A percentile compares a stretch with the other conserved stretches of the same genome.
Evolutionary conservation across 306 rosid species (phyloP).

Genomic region (Acmispon strigosus): DNA sequence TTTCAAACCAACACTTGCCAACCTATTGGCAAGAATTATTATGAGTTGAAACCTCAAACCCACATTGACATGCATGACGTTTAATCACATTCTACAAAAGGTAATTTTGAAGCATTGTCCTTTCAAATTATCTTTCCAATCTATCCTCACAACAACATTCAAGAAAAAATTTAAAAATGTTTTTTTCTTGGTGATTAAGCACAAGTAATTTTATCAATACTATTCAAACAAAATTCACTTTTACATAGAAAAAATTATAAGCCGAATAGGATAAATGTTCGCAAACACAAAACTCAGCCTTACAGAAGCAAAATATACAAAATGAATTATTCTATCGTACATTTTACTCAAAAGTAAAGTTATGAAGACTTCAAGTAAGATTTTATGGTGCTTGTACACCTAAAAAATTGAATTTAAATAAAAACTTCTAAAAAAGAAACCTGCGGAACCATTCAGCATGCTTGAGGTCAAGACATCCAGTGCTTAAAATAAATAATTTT

Average conservation of each 20-base stretch:
- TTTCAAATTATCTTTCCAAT: not conserved
- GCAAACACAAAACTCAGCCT: not conserved
- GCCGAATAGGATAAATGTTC: not conserved
- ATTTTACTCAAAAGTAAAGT: not conserved
- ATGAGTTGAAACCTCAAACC: not conserved
- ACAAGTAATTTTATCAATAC: not conserved
- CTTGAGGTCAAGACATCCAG: not conserved
- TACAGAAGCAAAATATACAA: not conserved
- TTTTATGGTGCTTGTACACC: not conserved
- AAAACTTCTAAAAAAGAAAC: not conserved
- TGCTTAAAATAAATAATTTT: not conserved
- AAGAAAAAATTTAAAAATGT: not conserved
- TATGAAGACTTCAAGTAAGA: not conserved
- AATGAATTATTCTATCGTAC: not conserved
- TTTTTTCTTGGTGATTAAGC: not conserved
- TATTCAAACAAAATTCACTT: not conserved
- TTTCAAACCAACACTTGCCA: not conserved
- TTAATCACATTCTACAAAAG: not conserved
- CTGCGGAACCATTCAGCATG: slow-evolving; percentile 3
- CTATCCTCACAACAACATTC: not conserved
- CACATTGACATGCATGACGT: not conserved
- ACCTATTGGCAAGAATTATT: not conserved
- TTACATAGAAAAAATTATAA: not conserved
- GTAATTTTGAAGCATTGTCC: not conserved
- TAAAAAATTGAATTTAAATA: not conserved